Evolutionary conservation across 305 asterid species (phyloP).

Genomic region (Ajuga reptans): DNA sequence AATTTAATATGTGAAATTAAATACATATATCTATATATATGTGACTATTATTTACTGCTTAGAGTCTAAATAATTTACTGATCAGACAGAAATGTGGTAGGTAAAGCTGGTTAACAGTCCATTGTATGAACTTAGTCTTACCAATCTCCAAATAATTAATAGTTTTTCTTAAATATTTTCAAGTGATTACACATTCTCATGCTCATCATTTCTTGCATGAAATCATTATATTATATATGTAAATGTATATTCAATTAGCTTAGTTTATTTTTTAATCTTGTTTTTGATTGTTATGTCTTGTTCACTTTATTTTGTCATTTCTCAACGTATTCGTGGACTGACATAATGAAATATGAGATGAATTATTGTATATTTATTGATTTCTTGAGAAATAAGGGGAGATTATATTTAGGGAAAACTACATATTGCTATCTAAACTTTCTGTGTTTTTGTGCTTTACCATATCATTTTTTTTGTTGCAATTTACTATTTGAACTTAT

Average conservation of each 20-base stretch:
- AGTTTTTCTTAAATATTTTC: not conserved
- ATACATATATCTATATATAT: not conserved
- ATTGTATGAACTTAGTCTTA: constrained; percentile 20
- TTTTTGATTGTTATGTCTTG: no score
- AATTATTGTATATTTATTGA: not conserved
- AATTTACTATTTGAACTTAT: no score
- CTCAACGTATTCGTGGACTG: not conserved
- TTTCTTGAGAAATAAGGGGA: not conserved
- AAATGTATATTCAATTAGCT: no score
- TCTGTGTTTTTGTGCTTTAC: no score
- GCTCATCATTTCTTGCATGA: not conserved
- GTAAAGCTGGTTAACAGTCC: constrained; percentile 45
- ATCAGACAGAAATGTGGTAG: constrained; percentile 28
- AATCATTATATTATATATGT: not conserved
- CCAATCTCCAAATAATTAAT: constrained; percentile 10
- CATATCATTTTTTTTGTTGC: no score
- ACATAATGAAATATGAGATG: not conserved
- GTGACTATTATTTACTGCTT: constrained; percentile 17
- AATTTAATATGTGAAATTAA: not conserved
- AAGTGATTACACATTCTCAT: not conserved
- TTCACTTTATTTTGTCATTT: not conserved
- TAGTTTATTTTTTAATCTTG: no score
- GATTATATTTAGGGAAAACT: no score
- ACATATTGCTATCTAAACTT: no score
- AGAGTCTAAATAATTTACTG: constrained; percentile 18